Percentiles rank a stretch among this genome's conserved stretches.
phyloP scores from a whole-genome alignment of 176 grass and related monocot genomes.

The Musa schizocarpa region DNA sequence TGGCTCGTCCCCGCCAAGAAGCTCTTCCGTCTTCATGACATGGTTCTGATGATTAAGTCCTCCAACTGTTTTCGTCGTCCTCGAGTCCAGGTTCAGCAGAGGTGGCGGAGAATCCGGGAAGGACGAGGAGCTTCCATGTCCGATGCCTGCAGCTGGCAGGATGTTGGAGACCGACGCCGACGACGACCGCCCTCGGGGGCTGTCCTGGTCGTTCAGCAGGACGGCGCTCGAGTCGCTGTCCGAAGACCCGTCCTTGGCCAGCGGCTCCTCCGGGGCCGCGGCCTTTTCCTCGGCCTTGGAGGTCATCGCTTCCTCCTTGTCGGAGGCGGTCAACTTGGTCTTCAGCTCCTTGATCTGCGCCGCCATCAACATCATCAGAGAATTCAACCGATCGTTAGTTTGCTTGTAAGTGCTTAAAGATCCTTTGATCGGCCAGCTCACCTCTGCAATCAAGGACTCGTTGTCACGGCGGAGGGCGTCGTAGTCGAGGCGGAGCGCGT shows the following conservation, averaged over 20 bases:
- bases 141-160: neutral
- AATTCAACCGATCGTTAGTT: too few species aligned
- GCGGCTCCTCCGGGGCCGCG: neutral
- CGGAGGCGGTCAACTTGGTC: conserved; percentile 27
- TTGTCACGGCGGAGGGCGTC: too few species aligned
- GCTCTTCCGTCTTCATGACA: conserved; percentile 37
- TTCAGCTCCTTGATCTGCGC: conserved; percentile 57
- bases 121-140: neutral
- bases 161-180: neutral
- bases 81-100: neutral
- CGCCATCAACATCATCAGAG: neutral
- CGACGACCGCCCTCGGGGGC: conserved; percentile 9
- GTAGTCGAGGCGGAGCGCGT: too few species aligned
- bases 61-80: neutral
- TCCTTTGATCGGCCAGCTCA: too few species aligned
- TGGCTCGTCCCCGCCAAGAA: conserved; percentile 35
- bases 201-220: conserved; percentile 15
- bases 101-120: neutral
- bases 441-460: too few species aligned
- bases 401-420: conserved; percentile 1
- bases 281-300: conserved; percentile 25
- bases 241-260: conserved; percentile 36
- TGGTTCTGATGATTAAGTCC: conserved; percentile 7
- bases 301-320: conserved; percentile 18
- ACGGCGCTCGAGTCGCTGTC: conserved; percentile 65